Percentiles rank a stretch among this genome's conserved stretches.
Evolutionary conservation across 371 early-diverging fungal genomes (phyloP).

Genomic region (Apophysomyces variabilis): DNA sequence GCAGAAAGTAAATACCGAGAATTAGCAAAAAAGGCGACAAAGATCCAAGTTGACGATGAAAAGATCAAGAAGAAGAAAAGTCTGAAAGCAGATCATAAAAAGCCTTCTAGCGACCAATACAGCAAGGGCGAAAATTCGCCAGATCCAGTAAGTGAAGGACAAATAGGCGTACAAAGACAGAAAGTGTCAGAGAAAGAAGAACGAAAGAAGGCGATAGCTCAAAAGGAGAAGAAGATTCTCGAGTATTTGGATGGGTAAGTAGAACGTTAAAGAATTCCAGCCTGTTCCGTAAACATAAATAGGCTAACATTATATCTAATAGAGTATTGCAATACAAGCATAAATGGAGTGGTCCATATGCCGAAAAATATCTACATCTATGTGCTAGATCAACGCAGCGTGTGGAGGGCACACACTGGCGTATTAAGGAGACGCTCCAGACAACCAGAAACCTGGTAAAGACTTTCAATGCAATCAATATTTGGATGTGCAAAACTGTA

Average conservation of each 20-base stretch:
- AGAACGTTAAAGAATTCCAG: too few relatives aligned
- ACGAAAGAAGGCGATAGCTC: background rate
- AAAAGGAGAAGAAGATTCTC: background rate
- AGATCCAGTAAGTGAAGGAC: too few relatives aligned
- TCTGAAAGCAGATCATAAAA: background rate
- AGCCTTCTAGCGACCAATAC: background rate
- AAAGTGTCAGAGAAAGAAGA: background rate
- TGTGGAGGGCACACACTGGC: constrained; percentile 13
- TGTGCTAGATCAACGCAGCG: constrained; percentile 14
- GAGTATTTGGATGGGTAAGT: background rate
- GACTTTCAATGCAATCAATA: constrained; percentile 7
- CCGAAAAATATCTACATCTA: constrained; percentile 5
- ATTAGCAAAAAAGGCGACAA: too few relatives aligned
- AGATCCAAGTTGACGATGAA: background rate
- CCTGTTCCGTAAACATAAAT: too few relatives aligned
- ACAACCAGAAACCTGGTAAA: constrained; percentile 8
- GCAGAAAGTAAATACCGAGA: too few relatives aligned
- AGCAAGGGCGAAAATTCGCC: background rate
- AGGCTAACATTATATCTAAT: background rate
- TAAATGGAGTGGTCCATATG: constrained; percentile 16
- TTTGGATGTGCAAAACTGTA: constrained; percentile 1
- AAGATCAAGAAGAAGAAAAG: background rate
- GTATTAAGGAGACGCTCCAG: constrained; percentile 10
- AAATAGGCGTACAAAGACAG: background rate
- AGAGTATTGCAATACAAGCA: constrained; percentile 15